Evolutionary conservation across 2,329 filamentous ascomycete species (phyloP).

Genomic region (Colletotrichum sansevieriae): DNA sequence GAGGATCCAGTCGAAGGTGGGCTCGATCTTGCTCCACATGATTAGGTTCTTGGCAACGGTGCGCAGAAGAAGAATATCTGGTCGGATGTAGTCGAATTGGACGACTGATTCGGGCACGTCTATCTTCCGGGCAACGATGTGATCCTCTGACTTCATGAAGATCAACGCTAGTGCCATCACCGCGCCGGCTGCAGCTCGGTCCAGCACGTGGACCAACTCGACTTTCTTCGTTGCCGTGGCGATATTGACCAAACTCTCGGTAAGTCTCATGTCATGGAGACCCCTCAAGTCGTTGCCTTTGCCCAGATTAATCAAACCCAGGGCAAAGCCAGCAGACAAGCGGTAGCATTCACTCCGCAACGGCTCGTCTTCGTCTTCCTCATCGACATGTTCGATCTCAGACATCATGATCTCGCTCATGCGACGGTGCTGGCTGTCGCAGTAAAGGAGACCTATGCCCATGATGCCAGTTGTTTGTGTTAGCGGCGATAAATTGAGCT

Average conservation of each 20-base stretch:
- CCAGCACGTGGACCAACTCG: constrained; percentile 90
- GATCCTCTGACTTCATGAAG: constrained; percentile 96
- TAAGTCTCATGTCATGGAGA: constrained; percentile 92
- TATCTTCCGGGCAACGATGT: constrained; percentile 88
- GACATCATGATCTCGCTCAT: constrained; percentile 99
- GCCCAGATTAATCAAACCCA: constrained; percentile 94
- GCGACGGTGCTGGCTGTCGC: constrained; percentile 92
- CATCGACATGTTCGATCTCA: constrained; percentile 89
- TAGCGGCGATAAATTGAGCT: constrained; percentile 91
- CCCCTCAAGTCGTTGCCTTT: constrained; percentile 90
- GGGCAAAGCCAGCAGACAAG: constrained; percentile 90
- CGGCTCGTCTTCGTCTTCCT: constrained; percentile 84
- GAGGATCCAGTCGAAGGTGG: constrained; percentile 80
- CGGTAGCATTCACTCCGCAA: constrained; percentile 96
- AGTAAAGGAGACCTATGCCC: constrained; percentile 95
- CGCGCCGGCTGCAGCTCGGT: constrained; percentile 93
- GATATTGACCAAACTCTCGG: constrained; percentile 86
- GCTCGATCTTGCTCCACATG: constrained; percentile 87
- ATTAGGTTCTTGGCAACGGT: constrained; percentile 93
- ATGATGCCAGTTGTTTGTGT: constrained; percentile 97
- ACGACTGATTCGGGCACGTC: constrained; percentile 90
- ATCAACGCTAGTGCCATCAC: constrained; percentile 91
- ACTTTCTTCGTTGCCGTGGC: constrained; percentile 93
- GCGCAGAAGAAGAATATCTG: constrained; percentile 90
- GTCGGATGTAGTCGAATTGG: constrained; percentile 95